A percentile compares a stretch with the other conserved stretches of the same genome.
These are phyloP conservation scores for Fraxinus greggii DNA, from an alignment of 305 asterid genomes.

Conservation along the genomic window DNA sequence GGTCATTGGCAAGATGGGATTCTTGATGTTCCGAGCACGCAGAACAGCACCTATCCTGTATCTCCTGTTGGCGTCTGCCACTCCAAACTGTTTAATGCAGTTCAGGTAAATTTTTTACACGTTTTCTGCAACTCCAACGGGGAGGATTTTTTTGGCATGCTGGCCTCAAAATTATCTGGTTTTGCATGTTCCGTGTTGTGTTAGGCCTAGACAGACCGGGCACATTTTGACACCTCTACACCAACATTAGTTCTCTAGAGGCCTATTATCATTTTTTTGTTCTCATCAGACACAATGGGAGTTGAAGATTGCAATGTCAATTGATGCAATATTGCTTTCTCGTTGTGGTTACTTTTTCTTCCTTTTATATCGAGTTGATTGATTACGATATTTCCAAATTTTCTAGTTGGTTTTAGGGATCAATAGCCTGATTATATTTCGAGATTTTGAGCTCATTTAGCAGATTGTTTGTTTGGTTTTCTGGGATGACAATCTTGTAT, in stretches of 20 bases:
- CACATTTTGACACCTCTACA: background rate
- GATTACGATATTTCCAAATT: background rate
- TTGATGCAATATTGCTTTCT: background rate
- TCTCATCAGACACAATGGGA: slow-evolving; percentile 8
- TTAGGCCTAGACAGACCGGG: background rate
- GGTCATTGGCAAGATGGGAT: slow-evolving; percentile 89
- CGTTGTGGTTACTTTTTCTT: background rate
- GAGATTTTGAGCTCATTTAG: background rate
- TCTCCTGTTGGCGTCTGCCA: slow-evolving; percentile 68
- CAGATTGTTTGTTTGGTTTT: no score
- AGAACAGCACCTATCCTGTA: slow-evolving; percentile 53
- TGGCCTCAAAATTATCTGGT: background rate
- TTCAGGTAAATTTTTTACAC: slow-evolving; percentile 49
- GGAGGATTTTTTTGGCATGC: background rate
- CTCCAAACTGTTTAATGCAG: slow-evolving; percentile 76
- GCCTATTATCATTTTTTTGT: background rate
- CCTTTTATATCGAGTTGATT: background rate
- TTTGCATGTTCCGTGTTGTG: background rate
- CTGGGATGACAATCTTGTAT: background rate
- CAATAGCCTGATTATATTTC: background rate
- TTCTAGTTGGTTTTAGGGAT: background rate
- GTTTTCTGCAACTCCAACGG: background rate
- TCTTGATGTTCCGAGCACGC: slow-evolving; percentile 83
- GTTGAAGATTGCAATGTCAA: background rate
- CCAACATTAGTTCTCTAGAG: background rate